Percentiles rank a stretch among this genome's conserved stretches.
Conservation (phyloP, 139 green algal species). For the Coccomyxa sp. region DNA sequence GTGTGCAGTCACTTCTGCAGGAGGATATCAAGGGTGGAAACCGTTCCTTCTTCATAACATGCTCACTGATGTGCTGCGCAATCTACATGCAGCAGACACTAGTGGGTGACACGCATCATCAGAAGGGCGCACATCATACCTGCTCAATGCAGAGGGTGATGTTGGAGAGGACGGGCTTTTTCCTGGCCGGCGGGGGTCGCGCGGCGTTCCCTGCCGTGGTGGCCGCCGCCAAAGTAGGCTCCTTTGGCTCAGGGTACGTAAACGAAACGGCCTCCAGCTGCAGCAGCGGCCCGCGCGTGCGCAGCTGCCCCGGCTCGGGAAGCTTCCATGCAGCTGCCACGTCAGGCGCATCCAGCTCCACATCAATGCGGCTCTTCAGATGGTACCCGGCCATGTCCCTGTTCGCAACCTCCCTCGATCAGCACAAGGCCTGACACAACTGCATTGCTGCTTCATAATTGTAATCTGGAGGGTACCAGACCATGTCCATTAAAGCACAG, state of each 20-base stretch:
- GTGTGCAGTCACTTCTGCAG: not conserved
- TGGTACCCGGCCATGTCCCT: constrained; percentile 26
- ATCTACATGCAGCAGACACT: not conserved
- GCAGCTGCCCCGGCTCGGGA: constrained; percentile 34
- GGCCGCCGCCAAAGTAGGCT: not conserved
- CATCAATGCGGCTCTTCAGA: not conserved
- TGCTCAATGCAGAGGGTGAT: constrained; percentile 59
- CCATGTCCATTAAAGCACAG: too few species aligned
- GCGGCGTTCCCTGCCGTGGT: too few species aligned
- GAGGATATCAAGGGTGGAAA: not conserved
- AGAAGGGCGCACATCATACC: not conserved
- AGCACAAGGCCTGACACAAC: not conserved
- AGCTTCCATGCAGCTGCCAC: constrained; percentile 21
- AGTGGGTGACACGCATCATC: not conserved
- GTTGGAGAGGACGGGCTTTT: constrained; percentile 14
- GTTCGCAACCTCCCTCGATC: not conserved
- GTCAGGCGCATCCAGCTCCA: constrained; percentile 13
- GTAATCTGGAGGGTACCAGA: too few species aligned
- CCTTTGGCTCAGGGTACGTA: constrained; percentile 24
- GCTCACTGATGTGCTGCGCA: not conserved
- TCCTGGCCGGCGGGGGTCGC: too few species aligned
- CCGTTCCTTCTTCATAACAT: not conserved
- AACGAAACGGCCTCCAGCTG: constrained; percentile 48
- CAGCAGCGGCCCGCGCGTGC: constrained; percentile 43
- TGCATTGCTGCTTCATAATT: not conserved